Base-by-base conservation (phyloP, 2,329 filamentous ascomycete genomes). In the Sarocladium kiliense region DNA sequence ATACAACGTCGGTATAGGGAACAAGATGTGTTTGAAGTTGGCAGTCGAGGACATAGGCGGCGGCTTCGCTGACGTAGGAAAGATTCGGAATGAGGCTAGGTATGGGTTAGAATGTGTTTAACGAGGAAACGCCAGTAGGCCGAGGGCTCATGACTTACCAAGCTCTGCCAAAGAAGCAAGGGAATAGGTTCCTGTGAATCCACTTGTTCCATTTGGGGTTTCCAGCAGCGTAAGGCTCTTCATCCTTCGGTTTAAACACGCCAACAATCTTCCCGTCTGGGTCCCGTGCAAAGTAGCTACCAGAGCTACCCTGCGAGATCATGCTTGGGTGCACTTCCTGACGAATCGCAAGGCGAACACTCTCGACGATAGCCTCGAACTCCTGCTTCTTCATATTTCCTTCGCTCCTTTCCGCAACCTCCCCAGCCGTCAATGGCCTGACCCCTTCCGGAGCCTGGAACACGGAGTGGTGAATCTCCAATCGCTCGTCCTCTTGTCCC, bases 181-280 rank as follows among this genome's bases (percentile, higher is more conserved):
- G 94, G 63, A 99, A 97, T 60, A 99, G 69, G 69, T 99, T 99
- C 60, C 94, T 82, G 71, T 99, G 94, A 75, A 99, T 92, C 94
- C 94, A 99, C 73, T 99, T 99, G 63, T 95, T 97, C 93, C 93
- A 97, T 70, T 99, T 99, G 5, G 94, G 94, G 67, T 99, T 99
- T 62, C 91, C 88, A 30, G 90, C 94, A 1, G 94, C 94, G 67
- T 97, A 99, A 1, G 94, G 94, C 71, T 99, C 95, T 74, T 99
- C 94, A 64, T 99, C 94, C 73, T 99, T 99, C 41, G 94, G 94
- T 71, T 99, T 99, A 75, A 99, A 99, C 3, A 99, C 94, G 34
- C 92, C 94, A 3, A 99, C 91, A 16, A 97, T 90, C 74, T 96
- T 97, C 53, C 94, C 94, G 56, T 93, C 87, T 1, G 83, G 83